Conservation (phyloP, 2,329 filamentous ascomycete genomes). For the Coniochaeta sp. region DNA sequence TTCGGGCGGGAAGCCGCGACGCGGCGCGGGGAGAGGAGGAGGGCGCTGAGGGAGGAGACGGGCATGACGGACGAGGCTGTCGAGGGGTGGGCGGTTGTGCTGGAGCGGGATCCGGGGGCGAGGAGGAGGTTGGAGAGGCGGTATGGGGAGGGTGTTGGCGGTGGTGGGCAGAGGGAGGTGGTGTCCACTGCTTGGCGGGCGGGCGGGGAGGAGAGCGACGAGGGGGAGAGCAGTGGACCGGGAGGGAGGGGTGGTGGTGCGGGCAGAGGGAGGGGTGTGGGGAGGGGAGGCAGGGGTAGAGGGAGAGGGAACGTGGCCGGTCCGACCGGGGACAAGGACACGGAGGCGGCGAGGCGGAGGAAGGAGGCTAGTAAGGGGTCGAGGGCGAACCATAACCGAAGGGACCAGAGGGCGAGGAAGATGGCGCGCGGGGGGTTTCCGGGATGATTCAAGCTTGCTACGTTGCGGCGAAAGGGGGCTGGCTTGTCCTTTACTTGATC, state of each 20-base stretch:
- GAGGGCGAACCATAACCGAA: conserved; percentile 78
- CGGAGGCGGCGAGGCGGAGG: conserved; percentile 60
- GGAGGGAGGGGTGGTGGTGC: conserved; percentile 11
- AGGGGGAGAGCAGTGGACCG: conserved; percentile 35
- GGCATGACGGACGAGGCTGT: conserved; percentile 90
- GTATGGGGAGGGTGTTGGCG: conserved; percentile 57
- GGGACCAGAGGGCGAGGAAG: conserved; percentile 61
- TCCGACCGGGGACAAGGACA: conserved; percentile 60
- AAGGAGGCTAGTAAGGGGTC: conserved; percentile 82
- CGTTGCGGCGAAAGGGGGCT: too few relatives aligned
- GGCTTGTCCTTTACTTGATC: too few relatives aligned
- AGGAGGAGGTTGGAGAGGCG: conserved; percentile 64
- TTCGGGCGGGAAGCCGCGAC: conserved; percentile 69
- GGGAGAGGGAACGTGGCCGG: conserved; percentile 57
- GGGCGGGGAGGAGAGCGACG: conserved; percentile 48
- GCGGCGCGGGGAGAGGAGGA: conserved; percentile 55
- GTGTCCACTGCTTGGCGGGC: conserved; percentile 58
- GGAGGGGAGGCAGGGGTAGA: conserved; percentile 40
- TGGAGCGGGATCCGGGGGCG: conserved; percentile 63
- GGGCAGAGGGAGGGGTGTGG: conserved; percentile 35
- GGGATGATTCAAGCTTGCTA: too few relatives aligned
- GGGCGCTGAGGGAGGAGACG: conserved; percentile 63
- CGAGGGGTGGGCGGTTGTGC: conserved; percentile 90
- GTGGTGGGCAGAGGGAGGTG: conserved; percentile 50
- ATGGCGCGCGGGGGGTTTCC: conserved; percentile 49